Evolutionary conservation across 2,329 filamentous ascomycete species (phyloP), one percentile per base, ranked within the genome.

Genomic region (Lecanosticta acicola): DNA sequence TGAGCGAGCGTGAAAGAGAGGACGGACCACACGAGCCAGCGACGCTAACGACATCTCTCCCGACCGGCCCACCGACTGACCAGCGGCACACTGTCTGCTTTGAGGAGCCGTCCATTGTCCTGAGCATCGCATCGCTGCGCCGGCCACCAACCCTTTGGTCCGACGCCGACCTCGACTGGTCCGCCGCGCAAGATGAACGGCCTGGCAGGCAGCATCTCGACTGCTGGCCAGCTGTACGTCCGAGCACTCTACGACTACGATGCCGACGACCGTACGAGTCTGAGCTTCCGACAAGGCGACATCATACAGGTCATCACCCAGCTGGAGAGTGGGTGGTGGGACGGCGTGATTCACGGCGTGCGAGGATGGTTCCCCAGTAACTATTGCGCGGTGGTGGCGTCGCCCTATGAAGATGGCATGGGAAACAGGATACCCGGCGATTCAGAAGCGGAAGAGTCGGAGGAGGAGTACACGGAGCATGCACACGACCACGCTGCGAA

Each of bases 361-460:
- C 84, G 93, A 65, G 93, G 93, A 66, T 98, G 93, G 93, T 98
- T 98, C 67, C 93, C 93, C 32, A 97, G 91, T 75, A 98, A 98
- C 68, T 98, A 98, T 71, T 97, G 93, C 72, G 83, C 88, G 56
- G 81, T 93, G 53, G 85, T 97, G 59, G 79, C 81, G 49, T 83
- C 81, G 58, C 78, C 84, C 41, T 84, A 87, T 58, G 86, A 94
- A 52, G 73, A 85, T 34, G 76, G 79, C 34, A 58, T 83, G 50
- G 74, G 84, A 21, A 75, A 77, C 24, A 82, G 87, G 43, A 71
- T 76, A 11, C 72, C 73, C 56, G 52, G 49, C 21, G 59, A 59
- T 40, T 56, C 53, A 9, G 59, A 61, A 33, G 54, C 63, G 32
- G 61, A 49, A 81, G 87, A 57, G 81, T 81, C 82, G 38, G 81